Percentiles rank a stretch among this genome's conserved stretches.
Conservation (phyloP, 768 basidiomycete genomes). For the Dentipellis fragilis region DNA sequence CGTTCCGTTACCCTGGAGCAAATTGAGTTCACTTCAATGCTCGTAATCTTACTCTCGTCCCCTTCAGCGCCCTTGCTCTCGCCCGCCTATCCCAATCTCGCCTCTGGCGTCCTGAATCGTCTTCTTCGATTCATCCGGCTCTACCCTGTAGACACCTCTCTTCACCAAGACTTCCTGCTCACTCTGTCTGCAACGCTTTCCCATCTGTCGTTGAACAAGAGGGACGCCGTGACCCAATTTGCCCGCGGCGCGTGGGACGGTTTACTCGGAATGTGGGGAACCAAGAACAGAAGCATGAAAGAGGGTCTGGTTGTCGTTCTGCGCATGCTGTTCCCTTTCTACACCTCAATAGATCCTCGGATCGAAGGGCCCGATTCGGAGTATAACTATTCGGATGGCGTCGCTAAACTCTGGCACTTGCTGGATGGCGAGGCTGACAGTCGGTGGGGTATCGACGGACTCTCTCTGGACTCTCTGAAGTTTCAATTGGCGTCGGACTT, state of each 20-base stretch:
- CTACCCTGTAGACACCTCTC: constrained; percentile 66
- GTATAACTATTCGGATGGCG: constrained; percentile 34
- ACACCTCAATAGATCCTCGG: constrained; percentile 26
- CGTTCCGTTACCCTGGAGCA: constrained; percentile 41
- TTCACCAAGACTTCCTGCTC: constrained; percentile 66
- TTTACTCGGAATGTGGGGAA: constrained; percentile 66
- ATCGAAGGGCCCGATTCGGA: constrained; percentile 15
- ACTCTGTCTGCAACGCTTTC: constrained; percentile 60
- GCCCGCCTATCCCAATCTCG: constrained; percentile 27
- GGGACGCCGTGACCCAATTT: constrained; percentile 45
- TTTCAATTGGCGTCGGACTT: constrained; percentile 32
- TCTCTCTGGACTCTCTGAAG: constrained; percentile 58
- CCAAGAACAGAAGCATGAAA: constrained; percentile 67
- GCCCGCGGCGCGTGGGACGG: constrained; percentile 53
- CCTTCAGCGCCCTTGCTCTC: constrained; percentile 49
- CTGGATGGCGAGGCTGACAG: constrained; percentile 55
- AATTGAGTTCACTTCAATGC: constrained; percentile 59
- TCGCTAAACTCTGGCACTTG: constrained; percentile 42
- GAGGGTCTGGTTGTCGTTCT: constrained; percentile 73
- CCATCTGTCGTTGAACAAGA: constrained; percentile 71
- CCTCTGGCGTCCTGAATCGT: constrained; percentile 47
- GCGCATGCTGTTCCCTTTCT: constrained; percentile 62
- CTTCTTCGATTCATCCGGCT: constrained; percentile 52
- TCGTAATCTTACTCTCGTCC: constrained; percentile 50
- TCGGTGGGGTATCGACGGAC: constrained; percentile 52